Conservation (phyloP, 2,329 filamentous ascomycete genomes). For the Lasiodiplodia theobromae region DNA sequence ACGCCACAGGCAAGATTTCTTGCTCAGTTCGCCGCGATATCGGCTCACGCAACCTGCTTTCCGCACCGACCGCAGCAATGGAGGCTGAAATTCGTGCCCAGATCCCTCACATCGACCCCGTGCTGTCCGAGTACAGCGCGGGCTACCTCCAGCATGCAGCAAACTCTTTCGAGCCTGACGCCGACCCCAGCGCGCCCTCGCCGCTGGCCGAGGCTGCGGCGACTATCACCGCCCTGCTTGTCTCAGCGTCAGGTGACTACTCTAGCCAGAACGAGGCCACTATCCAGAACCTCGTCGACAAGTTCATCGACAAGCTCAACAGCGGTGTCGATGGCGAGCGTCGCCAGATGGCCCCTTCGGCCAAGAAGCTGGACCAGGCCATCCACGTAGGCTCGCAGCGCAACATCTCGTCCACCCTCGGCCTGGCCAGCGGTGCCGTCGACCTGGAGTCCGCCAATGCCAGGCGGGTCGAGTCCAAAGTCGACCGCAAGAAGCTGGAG, state of each 20-base stretch:
- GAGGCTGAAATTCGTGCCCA: constrained; percentile 85
- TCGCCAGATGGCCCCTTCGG: constrained; percentile 74
- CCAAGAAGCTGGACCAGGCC: constrained; percentile 88
- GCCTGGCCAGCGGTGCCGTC: constrained; percentile 81
- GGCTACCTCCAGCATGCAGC: constrained; percentile 95
- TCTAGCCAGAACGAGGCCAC: constrained; percentile 75
- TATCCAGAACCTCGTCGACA: constrained; percentile 83
- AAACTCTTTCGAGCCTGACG: constrained; percentile 77
- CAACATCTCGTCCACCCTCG: constrained; percentile 95
- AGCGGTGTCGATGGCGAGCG: constrained; percentile 73
- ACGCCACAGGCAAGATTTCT: constrained; percentile 9
- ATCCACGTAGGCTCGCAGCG: constrained; percentile 93
- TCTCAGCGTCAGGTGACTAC: constrained; percentile 90
- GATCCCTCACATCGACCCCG: constrained; percentile 85
- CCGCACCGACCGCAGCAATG: constrained; percentile 61
- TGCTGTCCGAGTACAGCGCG: constrained; percentile 90
- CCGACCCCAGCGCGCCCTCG: constrained; percentile 71
- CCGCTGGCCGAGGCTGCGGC: constrained; percentile 85
- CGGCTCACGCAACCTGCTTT: constrained; percentile 8
- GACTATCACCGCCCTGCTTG: constrained; percentile 83
- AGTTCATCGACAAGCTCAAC: constrained; percentile 85
- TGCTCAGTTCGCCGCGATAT: constrained; percentile 12
- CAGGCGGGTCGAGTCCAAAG: constrained; percentile 95
- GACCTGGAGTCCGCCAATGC: constrained; percentile 93
- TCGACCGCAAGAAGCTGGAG: constrained; percentile 98